A percentile compares a stretch with the other conserved stretches of the same genome.
phyloP scores from a whole-genome alignment of 208 protist genomes.

The Porcisia deanei region DNA sequence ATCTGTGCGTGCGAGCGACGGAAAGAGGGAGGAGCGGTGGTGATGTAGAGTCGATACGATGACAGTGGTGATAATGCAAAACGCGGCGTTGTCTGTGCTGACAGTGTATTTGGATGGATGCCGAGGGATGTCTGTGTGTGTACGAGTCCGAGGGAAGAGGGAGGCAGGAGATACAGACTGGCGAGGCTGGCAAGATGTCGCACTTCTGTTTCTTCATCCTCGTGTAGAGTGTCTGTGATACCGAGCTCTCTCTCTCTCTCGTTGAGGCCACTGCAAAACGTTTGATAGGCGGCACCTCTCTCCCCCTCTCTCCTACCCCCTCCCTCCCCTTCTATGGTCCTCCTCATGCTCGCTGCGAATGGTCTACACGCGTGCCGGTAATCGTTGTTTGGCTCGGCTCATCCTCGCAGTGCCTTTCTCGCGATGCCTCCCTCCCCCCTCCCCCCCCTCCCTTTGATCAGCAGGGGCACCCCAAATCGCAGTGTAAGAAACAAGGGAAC shows the following conservation, averaged over 20 bases:
- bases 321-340: no score
- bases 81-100: not conserved
- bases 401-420: not conserved
- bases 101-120: not conserved
- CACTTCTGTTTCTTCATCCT: not conserved
- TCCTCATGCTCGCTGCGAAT: not conserved
- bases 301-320: not conserved
- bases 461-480: not conserved
- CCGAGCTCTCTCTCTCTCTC: not conserved
- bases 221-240: not conserved
- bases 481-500: no score
- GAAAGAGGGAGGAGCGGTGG: not conserved
- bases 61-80: not conserved
- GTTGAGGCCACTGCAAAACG: not conserved
- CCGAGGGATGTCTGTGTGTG: not conserved
- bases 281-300: not conserved
- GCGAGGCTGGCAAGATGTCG: not conserved
- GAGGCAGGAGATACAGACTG: not conserved
- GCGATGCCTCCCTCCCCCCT: not conserved
- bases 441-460: not conserved
- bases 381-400: not conserved
- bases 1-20: not conserved
- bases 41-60: not conserved
- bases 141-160: not conserved
- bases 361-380: not conserved